Base-by-base conservation (phyloP, 2,329 filamentous ascomycete genomes). In the Diaporthe sp. region DNA sequence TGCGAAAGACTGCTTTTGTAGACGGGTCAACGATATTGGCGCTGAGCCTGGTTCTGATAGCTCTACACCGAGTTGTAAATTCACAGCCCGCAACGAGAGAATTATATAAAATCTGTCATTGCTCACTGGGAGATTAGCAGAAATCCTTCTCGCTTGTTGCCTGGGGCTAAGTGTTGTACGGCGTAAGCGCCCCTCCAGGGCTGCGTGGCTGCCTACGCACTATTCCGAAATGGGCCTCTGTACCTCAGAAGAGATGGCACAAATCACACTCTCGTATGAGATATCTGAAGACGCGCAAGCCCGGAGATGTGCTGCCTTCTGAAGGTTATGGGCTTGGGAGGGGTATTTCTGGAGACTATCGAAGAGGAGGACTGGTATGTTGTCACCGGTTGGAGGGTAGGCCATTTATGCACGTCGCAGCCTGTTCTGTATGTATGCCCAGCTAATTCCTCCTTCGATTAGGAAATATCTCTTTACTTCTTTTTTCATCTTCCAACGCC, bases 81-180 rank as follows among this genome's bases (percentile, higher is more conserved):
- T 19, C 0, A 31, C 19, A 2, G 13, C 22, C 17, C 15, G 15
- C 12, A 19, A 57, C 3, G 31, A 46, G 17, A 22, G 17, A 7
- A 19, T 31, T 8, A 19, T 19, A n/a, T 2, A n/a, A 31, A 31
- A 13, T n/a, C n/a, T 19, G 28, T 1, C 1, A 10, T 53, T 55
- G 10, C 25, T 28, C n/a, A 12, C 15, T n/a, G 17, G 13, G 46
- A 70, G 22, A 55, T 70, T 51, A 5, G 65, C n/a, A 28, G n/a
- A 12, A 70, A 55, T 55, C 34, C 34, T 55, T 55, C 49, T 3
- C 19, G 28, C 17, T 44, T 70, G 65, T 70, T 70, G 65, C 65
- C 65, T 70, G 49, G 65, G 49, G 65, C 34, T 28, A 31, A 31
- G 17, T 12, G 46, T 28, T 22, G 37, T 0, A 25, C 7, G 34